Conservation (phyloP, 1,139 yeast genomes). For the Scheffersomyces illinoinensis region DNA sequence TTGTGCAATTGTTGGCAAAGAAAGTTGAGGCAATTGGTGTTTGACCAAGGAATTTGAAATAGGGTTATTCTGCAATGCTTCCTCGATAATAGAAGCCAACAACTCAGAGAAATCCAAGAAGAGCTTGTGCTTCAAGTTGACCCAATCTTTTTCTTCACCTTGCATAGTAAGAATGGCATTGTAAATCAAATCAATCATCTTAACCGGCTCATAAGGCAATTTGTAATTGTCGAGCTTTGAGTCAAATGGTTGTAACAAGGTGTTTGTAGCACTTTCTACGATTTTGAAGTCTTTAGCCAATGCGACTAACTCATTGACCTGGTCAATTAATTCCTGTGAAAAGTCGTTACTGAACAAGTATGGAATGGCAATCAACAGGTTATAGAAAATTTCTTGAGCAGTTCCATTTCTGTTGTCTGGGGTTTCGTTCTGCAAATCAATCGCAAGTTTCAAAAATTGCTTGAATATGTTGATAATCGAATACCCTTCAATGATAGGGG, state of each 20-base stretch:
- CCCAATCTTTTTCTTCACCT: constrained; percentile 29
- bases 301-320: constrained; percentile 46
- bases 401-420: constrained; percentile 49
- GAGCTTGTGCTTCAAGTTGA: constrained; percentile 22
- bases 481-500: constrained; percentile 59
- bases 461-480: constrained; percentile 53
- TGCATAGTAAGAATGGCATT: constrained; percentile 51
- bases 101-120: constrained; percentile 36
- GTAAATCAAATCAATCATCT: constrained; percentile 51
- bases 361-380: constrained; percentile 68
- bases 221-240: constrained; percentile 30
- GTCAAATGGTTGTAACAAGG: constrained; percentile 41
- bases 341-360: constrained; percentile 56
- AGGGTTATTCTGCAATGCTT: constrained; percentile 35
- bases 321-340: constrained; percentile 29
- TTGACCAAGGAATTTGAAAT: constrained; percentile 42
- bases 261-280: constrained; percentile 18
- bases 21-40: constrained; percentile 48
- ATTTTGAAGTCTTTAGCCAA: constrained; percentile 42
- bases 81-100: constrained; percentile 38
- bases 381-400: constrained; percentile 69
- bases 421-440: constrained; percentile 49
- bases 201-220: constrained; percentile 57
- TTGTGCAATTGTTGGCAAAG: constrained; percentile 45
- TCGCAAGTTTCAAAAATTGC: constrained; percentile 56